Base-by-base conservation (phyloP, 2,329 filamentous ascomycete species). In the Fusarium redolens region DNA sequence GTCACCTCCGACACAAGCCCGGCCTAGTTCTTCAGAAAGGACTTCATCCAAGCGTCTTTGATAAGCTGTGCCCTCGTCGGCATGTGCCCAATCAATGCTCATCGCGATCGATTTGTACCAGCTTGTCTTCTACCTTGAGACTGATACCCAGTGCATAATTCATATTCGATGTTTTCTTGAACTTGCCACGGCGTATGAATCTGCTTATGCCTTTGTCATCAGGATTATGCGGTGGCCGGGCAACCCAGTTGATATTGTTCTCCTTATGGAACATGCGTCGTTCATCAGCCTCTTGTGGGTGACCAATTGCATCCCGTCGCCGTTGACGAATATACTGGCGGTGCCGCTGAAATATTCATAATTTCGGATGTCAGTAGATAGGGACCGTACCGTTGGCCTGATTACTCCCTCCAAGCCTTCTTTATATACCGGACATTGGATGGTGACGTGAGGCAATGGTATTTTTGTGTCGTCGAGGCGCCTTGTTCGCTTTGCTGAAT, bases 121-220 rank as follows among this genome's bases (percentile, higher is more conserved):
- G 74, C 38, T 85, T 84, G 22, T 86, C 84, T 75, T 91, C 90
- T 5, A 91, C 85, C 14, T 84, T 82, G 70, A 86, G 85, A 59
- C 86, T 88, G 48, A 90, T 79, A 50, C 84, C 84, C 30, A 92
- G 80, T 2, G 85, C 88, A 65, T 89, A 92, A 78, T 92, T 92
- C 90, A 92, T 92, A 81, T 92, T 92, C 25, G 87, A 90, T 1
- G 89, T 88, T 78, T 91, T 90, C 81, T 91, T 91, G 83, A 90
- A 91, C 72, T 90, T 90, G 38, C 89, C 89, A 28, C 84, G 84
- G 28, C 88, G 84, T 6, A 87, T 73, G 78, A 90, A 91, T 14
- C 82, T 82, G 15, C 81, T 80, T 56, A 38, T 17, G 2, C 50
- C 50, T 10, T 54, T 22, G 18, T 33, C 50, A 10, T 40, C 17